Evolutionary conservation across 768 basidiomycete genomes (phyloP).

Genomic region (Nevesoporus exiguus): DNA sequence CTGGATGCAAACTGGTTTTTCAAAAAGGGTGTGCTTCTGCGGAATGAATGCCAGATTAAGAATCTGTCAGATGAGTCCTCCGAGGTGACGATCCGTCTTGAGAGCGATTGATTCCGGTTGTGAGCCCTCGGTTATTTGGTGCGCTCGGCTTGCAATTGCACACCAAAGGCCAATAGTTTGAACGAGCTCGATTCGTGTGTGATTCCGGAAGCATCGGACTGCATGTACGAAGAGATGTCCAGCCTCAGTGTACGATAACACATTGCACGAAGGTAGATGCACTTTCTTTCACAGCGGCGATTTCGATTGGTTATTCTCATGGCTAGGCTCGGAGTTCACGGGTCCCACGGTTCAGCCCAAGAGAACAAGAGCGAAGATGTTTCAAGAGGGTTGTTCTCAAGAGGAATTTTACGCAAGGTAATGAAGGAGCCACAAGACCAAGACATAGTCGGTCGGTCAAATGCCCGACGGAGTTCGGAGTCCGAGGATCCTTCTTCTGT

Average conservation of each 20-base stretch:
- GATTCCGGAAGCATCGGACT: not conserved
- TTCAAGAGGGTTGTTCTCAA: not conserved
- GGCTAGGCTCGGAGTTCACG: not conserved
- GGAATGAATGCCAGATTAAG: not conserved
- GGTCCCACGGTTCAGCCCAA: not conserved
- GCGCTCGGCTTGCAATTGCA: not conserved
- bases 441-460: not conserved
- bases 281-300: not conserved
- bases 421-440: not conserved
- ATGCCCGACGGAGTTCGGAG: not conserved
- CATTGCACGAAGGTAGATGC: not conserved
- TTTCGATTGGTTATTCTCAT: not conserved
- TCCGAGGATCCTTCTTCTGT: not conserved
- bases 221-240: not conserved
- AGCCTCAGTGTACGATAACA: not conserved
- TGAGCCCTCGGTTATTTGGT: not conserved
- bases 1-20: no score
- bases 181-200: not conserved
- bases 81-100: not conserved
- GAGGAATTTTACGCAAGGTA: not conserved
- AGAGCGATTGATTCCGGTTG: not conserved
- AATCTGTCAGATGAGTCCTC: not conserved
- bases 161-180: not conserved
- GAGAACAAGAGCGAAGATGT: not conserved
- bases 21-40: not conserved